Evolutionary conservation across 2,329 filamentous ascomycete genomes (phyloP).

Genomic region (Alternaria sp.): DNA sequence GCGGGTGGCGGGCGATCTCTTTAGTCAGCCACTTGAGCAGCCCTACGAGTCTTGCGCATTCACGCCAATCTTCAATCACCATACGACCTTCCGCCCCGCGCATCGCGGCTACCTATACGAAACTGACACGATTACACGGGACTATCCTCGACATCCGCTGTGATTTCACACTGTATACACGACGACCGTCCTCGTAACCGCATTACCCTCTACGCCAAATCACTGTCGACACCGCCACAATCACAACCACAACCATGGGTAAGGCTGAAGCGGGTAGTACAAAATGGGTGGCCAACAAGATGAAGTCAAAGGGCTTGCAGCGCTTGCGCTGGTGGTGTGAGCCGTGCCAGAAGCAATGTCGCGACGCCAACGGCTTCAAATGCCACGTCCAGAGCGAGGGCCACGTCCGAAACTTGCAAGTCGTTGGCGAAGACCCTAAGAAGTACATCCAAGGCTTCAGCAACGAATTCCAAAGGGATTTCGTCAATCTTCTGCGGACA

Average conservation of each 20-base stretch:
- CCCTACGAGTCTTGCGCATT: constrained; percentile 6
- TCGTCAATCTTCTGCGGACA: constrained; percentile 77
- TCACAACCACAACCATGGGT: constrained; percentile 65
- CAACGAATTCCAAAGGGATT: constrained; percentile 81
- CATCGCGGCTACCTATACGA: neutral
- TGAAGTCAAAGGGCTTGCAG: constrained; percentile 70
- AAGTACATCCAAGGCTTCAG: constrained; percentile 84
- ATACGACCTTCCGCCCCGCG: neutral
- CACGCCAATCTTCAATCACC: neutral
- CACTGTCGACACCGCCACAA: neutral
- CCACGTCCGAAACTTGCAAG: constrained; percentile 76
- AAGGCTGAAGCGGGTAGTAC: constrained; percentile 90
- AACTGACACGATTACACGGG: neutral
- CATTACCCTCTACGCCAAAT: neutral
- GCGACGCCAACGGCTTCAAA: constrained; percentile 77
- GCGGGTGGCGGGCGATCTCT: constrained; percentile 17
- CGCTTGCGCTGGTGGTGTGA: constrained; percentile 90
- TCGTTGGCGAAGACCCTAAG: constrained; percentile 86
- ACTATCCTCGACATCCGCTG: neutral
- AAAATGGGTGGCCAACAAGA: constrained; percentile 89
- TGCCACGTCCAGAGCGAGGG: constrained; percentile 82
- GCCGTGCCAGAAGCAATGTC: constrained; percentile 76
- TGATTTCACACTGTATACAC: neutral
- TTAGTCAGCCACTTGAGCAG: constrained; percentile 6
- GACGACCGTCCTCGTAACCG: neutral